phyloP scores from a whole-genome alignment of 352 stramenopile species.

The Phytopythium vexans region DNA sequence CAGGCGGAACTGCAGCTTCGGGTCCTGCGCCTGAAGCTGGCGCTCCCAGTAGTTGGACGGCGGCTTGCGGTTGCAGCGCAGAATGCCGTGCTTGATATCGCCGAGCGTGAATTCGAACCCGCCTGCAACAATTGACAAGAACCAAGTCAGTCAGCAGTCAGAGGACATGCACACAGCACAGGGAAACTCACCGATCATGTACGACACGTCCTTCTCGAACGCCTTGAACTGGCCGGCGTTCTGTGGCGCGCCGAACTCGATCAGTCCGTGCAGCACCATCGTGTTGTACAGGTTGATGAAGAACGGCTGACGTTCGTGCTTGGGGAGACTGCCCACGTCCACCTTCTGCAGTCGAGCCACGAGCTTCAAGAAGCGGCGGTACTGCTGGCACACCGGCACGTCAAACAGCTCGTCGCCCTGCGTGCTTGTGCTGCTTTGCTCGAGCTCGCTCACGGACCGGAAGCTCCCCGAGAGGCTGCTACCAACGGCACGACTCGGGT shows the following conservation, averaged over 20 bases:
- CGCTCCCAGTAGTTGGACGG: slow-evolving; percentile 86
- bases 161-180: slow-evolving; percentile 12
- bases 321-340: slow-evolving; percentile 68
- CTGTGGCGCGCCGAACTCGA: slow-evolving; percentile 84
- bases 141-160: background rate
- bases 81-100: slow-evolving; percentile 86
- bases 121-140: slow-evolving; percentile 18
- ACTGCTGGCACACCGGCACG: slow-evolving; percentile 49
- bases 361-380: slow-evolving; percentile 75
- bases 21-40: slow-evolving; percentile 77
- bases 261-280: slow-evolving; percentile 83
- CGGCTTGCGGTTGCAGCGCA: slow-evolving; percentile 86
- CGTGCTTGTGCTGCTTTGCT: slow-evolving; percentile 4
- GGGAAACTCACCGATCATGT: slow-evolving; percentile 52
- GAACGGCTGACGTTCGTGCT: slow-evolving; percentile 83
- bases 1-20: slow-evolving; percentile 80
- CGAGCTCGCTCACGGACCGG: slow-evolving; percentile 8
- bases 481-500: background rate
- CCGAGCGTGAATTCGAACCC: slow-evolving; percentile 76
- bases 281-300: slow-evolving; percentile 91
- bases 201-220: slow-evolving; percentile 81
- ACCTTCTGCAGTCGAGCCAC: slow-evolving; percentile 60
- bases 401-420: slow-evolving; percentile 44
- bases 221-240: slow-evolving; percentile 80
- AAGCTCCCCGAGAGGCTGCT: slow-evolving; percentile 4